A percentile compares a stretch with the other conserved stretches of the same genome.
These are phyloP conservation scores for Penicillium sp. DNA, from an alignment of 2,329 filamentous ascomycete genomes.

Conservation along the genomic window DNA sequence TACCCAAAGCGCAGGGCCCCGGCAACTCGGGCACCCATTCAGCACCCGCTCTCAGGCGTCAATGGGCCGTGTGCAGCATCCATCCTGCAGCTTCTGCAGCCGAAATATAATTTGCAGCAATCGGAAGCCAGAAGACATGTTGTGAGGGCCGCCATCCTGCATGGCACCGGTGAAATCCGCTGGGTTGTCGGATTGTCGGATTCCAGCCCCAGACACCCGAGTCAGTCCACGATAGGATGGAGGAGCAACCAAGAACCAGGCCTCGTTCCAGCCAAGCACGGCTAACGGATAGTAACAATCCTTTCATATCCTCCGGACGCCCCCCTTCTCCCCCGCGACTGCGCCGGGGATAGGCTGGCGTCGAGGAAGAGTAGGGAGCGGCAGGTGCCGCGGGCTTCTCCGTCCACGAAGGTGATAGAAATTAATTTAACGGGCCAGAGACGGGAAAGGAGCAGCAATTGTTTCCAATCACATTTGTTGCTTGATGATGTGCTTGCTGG, in stretches of 20 bases:
- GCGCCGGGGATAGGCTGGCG: background rate
- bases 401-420: background rate
- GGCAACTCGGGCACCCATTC: conserved; percentile 9
- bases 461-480: conserved; percentile 1
- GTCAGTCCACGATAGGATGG: conserved; percentile 4
- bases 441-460: background rate
- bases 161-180: background rate
- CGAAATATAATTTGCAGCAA: conserved; percentile 3
- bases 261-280: conserved; percentile 1
- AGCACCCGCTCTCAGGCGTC: conserved; percentile 5
- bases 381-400: conserved; percentile 9
- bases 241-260: background rate
- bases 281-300: conserved; percentile 1
- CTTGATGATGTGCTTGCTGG: background rate
- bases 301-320: conserved; percentile 8
- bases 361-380: conserved; percentile 18
- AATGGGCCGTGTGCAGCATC: background rate
- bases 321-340: background rate
- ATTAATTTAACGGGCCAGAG: background rate
- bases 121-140: background rate
- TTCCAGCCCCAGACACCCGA: conserved; percentile 7
- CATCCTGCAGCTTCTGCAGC: background rate
- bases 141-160: background rate
- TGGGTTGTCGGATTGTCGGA: background rate
- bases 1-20: background rate